A percentile compares a stretch with the other conserved stretches of the same genome.
phyloP scores from a whole-genome alignment of 1,139 yeast species.

The Trichomonascaceae sp. region DNA sequence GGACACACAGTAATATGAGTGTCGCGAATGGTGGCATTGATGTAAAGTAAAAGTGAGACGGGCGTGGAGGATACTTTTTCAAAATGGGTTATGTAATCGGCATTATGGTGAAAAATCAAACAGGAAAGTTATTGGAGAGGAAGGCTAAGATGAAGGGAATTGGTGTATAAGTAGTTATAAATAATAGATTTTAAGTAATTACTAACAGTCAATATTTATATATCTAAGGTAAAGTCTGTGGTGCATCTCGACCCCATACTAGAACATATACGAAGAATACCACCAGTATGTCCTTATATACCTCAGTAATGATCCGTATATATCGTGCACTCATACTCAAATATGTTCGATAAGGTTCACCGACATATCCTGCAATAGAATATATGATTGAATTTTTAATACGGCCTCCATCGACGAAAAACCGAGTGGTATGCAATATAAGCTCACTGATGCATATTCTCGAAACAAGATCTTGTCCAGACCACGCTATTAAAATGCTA shows the following conservation, averaged over 20 bases:
- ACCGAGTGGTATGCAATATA: slow-evolving; percentile 29
- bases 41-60: background rate
- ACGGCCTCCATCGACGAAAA: slow-evolving; percentile 27
- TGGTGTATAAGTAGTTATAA: too few relatives aligned
- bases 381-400: slow-evolving; percentile 22
- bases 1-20: slow-evolving; percentile 23
- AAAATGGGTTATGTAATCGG: background rate
- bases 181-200: background rate
- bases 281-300: slow-evolving; percentile 28
- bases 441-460: slow-evolving; percentile 30
- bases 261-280: slow-evolving; percentile 29
- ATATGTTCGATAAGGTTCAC: slow-evolving; percentile 26
- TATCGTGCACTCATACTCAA: slow-evolving; percentile 25
- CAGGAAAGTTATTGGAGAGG: background rate
- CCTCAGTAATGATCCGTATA: slow-evolving; percentile 21
- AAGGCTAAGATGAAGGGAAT: background rate
- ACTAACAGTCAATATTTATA: background rate
- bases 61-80: background rate
- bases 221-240: background rate
- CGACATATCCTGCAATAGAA: slow-evolving; percentile 27
- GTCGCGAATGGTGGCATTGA: slow-evolving; percentile 23
- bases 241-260: slow-evolving; percentile 10
- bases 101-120: background rate
- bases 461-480: slow-evolving; percentile 19
- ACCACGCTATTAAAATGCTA: slow-evolving; percentile 17